Conservation (phyloP, 1,139 yeast genomes). For the Hemisphaericaspora xylofermentans region DNA sequence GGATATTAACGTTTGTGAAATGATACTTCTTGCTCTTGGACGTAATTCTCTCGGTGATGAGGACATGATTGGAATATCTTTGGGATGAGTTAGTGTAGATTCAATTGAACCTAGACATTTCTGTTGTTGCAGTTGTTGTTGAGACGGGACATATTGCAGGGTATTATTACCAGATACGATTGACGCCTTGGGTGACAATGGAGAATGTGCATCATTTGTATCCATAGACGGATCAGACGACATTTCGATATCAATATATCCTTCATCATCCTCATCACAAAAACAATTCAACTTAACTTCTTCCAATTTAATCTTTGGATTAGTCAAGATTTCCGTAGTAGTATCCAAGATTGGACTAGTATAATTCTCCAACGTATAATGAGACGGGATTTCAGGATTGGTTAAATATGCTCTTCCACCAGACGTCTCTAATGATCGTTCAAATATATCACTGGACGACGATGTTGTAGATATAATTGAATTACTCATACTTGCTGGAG, state of each 20-base stretch:
- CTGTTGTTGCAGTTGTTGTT: slow-evolving; percentile 3
- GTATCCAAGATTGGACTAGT: slow-evolving; percentile 33
- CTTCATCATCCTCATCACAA: slow-evolving; percentile 13
- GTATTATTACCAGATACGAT: not conserved
- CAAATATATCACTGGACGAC: slow-evolving; percentile 15
- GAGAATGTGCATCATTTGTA: slow-evolving; percentile 1
- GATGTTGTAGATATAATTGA: slow-evolving; percentile 10
- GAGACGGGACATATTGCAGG: not conserved
- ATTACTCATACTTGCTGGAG: slow-evolving; percentile 6
- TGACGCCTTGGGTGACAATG: slow-evolving; percentile 1
- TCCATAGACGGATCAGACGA: slow-evolving; percentile 1
- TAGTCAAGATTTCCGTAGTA: slow-evolving; percentile 29
- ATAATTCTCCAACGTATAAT: slow-evolving; percentile 30
- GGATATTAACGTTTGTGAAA: slow-evolving; percentile 24
- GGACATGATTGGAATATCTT: too few species aligned
- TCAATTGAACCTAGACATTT: not conserved
- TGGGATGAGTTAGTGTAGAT: not conserved
- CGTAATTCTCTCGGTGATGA: slow-evolving; percentile 7
- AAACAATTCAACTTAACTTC: slow-evolving; percentile 31
- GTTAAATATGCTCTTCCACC: slow-evolving; percentile 5
- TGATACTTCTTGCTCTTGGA: slow-evolving; percentile 25
- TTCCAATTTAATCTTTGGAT: slow-evolving; percentile 27
- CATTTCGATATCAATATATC: slow-evolving; percentile 3
- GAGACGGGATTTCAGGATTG: slow-evolving; percentile 21
- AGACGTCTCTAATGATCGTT: slow-evolving; percentile 13